Evolutionary conservation across 495 filamentous ascomycete species (phyloP), one percentile per base, ranked within the genome.

Genomic region (Jackrogersella minutella): DNA sequence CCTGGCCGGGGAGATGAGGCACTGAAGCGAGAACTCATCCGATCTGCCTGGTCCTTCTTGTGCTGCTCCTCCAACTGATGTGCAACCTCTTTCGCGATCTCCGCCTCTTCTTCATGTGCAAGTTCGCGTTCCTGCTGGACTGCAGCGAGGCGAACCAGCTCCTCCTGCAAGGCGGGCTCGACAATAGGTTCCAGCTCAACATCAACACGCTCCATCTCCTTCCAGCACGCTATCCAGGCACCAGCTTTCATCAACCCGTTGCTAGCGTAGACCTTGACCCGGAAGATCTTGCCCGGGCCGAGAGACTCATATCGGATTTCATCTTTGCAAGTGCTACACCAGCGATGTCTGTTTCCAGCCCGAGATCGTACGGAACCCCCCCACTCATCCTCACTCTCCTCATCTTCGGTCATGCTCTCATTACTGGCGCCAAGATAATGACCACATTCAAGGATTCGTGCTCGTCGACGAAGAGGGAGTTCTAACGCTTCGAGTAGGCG

Each of bases 131-230:
- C 75, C 28, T 75, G 72, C 28, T 73, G 72, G 16, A 71, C 17
- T 2, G 69, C 74, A 30, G 75, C 78, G 3, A 85, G 73, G 8
- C 71, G 72, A 57, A 82, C 80, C 10, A 85, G 62, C 66, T 85
- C 82, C 4, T 64, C 70, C 47, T 77, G 78, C 16, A 84, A 43
- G 6, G 55, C 47, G 0, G 70, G 39, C 16, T 83, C 81, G 13
- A 86, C 78, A 28, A 81, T 74, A 10, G 92, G 88, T 57, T 89
- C 87, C 63, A 99, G 86, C 73, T 99, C 95, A 0, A 96, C 90
- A 76, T 99, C 95, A 6, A 98, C 91, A 28, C 93, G 85, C 76
- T 99, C 95, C 95, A 99, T 99, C 73, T 97, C 93, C 55, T 84
- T 88, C 95, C 95, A 99, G 30, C 91, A 93, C 13, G 93, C 92